Percentiles rank a stretch among this genome's conserved stretches.
phyloP scores from a whole-genome alignment of 192 early-diverging fungal genomes.

The Rhizophagus clarus region DNA sequence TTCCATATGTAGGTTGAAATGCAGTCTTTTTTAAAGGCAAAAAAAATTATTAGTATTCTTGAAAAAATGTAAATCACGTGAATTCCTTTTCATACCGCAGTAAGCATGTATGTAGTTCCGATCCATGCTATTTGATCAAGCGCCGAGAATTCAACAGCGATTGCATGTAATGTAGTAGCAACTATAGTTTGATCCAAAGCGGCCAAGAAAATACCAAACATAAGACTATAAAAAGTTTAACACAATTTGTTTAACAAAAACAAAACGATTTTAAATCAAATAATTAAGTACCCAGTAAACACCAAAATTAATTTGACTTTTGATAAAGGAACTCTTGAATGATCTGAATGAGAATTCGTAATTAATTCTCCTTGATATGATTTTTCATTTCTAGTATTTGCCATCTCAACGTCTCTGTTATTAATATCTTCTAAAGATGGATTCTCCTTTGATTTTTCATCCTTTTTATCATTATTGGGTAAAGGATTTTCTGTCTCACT shows the following conservation, averaged over 20 bases:
- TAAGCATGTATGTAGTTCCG: conserved; percentile 71
- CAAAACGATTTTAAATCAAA: neutral
- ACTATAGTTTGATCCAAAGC: conserved; percentile 84
- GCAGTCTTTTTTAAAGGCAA: conserved; percentile 33
- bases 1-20: conserved; percentile 44
- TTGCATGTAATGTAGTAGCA: conserved; percentile 69
- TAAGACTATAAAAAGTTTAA: conserved; percentile 44
- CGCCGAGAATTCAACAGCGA: conserved; percentile 69
- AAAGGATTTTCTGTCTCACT: neutral
- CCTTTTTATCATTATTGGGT: neutral
- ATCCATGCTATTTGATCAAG: conserved; percentile 80
- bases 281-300: neutral
- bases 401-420: neutral
- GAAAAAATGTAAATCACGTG: neutral
- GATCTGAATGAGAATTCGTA: too few relatives aligned
- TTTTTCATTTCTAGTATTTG: neutral
- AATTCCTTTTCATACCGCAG: conserved; percentile 23
- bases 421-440: too few relatives aligned
- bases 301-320: neutral
- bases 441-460: neutral
- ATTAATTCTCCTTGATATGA: too few relatives aligned
- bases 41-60: neutral
- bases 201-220: conserved; percentile 69
- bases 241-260: neutral
- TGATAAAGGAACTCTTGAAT: neutral